Conservation (phyloP, 2,329 filamentous ascomycete genomes). For the Cercospora beticola region DNA sequence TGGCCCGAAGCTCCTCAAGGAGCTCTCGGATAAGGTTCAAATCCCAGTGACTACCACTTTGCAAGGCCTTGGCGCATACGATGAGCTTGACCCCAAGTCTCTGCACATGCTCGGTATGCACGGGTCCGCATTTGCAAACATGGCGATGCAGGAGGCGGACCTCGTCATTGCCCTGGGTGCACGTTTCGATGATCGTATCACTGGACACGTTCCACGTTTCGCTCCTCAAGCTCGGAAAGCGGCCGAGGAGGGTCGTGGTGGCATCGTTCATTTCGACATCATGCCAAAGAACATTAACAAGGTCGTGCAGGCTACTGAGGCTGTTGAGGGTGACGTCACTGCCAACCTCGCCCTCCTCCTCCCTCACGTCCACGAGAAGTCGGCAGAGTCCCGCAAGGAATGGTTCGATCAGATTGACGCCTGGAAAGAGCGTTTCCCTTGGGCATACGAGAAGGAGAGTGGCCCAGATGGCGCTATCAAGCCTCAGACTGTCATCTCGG, state of each 20-base stretch:
- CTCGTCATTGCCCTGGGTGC: constrained; percentile 91
- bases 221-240: constrained; percentile 84
- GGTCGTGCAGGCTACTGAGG: constrained; percentile 93
- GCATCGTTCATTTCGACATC: constrained; percentile 96
- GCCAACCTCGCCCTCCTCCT: constrained; percentile 74
- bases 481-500: constrained; percentile 88
- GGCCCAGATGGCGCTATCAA: constrained; percentile 80
- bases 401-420: constrained; percentile 88
- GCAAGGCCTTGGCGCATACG: constrained; percentile 86
- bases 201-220: constrained; percentile 76
- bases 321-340: constrained; percentile 88
- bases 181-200: constrained; percentile 96
- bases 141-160: constrained; percentile 96
- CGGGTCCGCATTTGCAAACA: constrained; percentile 93
- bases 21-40: constrained; percentile 83
- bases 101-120: constrained; percentile 99
- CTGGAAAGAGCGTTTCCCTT: constrained; percentile 92
- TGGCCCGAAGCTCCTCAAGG: constrained; percentile 75
- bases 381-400: constrained; percentile 66
- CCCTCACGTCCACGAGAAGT: constrained; percentile 64
- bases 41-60: constrained; percentile 96
- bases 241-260: constrained; percentile 79
- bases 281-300: constrained; percentile 99
- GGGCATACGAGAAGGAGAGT: constrained; percentile 73
- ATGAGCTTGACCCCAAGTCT: constrained; percentile 90